Evolutionary conservation across 495 filamentous ascomycete genomes (phyloP), one percentile per base, ranked within the genome.

Genomic region (Penicillium waksmanii): DNA sequence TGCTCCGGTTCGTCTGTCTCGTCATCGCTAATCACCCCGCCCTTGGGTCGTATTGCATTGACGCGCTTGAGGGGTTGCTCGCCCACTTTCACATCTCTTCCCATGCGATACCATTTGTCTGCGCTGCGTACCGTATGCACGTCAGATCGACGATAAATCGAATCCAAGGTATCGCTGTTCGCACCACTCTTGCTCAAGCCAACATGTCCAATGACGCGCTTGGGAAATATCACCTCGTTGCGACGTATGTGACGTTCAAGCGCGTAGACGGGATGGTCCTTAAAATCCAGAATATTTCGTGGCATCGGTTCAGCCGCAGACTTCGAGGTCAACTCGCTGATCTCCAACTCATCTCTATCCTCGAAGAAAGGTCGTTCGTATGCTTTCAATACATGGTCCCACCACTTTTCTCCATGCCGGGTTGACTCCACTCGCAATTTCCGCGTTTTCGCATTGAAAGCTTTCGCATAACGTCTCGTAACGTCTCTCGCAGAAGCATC

Each of bases 211-310:
- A 87, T 86, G n/a, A 83, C 75, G 9, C 84, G 79, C 46, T 86
- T 90, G 0, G 86, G 89, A 46, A 86, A 81, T 12, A 95, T 81
- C 11, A 92, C 87, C 73, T 99, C 90, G 64, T 95, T 87, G 18
- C 87, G 81, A 50, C 84, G 86, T n/a, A 99, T 74, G 76, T 98
- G 93, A 46, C 96, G 81, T 63, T 96, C 89, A 1, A 99, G 81
- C 2, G 90, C 93, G 66, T 93, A 97, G 47, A 91, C 74, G 0
- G 96, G 96, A 72, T 99, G 95, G 64, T 90, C 87, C 68, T 96
- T 97, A 74, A 97, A 96, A 66, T 98, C 94, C 46, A 87, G 84
- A 17, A 97, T 84, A 62, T 93, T 96, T 46, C 86, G 84, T 5
- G 95, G 95, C 87, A 99, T 93, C 5, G 89, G 89, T 66, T 99